Percentiles rank a stretch among this genome's conserved stretches.
Evolutionary conservation across 2,329 filamentous ascomycete species (phyloP).

Genomic region (Penicillium corylophilum): DNA sequence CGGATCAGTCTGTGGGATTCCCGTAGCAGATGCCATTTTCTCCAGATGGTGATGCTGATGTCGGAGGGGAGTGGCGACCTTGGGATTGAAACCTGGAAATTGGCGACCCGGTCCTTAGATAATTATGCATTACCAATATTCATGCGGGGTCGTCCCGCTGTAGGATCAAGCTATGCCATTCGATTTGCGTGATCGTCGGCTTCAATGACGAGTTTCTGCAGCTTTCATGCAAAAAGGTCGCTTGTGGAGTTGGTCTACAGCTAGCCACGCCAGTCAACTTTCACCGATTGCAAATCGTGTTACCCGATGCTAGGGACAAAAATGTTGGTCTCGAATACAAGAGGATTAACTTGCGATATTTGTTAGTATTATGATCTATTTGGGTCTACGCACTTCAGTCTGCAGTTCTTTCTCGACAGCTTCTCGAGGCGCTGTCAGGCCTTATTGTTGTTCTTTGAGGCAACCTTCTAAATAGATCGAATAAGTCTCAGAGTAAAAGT

Average conservation of each 20-base stretch:
- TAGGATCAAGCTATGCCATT: not conserved
- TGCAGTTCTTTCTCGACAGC: too few species aligned
- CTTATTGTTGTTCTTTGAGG: too few species aligned
- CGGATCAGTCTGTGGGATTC: constrained; percentile 58
- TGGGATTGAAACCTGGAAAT: not conserved
- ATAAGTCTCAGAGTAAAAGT: too few species aligned
- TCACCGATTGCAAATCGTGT: not conserved
- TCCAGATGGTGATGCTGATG: not conserved
- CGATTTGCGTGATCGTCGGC: constrained; percentile 12
- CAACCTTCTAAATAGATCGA: too few species aligned
- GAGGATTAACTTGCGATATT: too few species aligned
- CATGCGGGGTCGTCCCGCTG: not conserved
- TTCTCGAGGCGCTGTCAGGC: too few species aligned
- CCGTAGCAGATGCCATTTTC: constrained; percentile 67
- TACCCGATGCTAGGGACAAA: not conserved
- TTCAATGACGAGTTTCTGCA: constrained; percentile 7
- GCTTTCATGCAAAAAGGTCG: too few species aligned
- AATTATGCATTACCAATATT: not conserved
- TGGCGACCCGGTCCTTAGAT: not conserved
- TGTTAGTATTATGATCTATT: too few species aligned
- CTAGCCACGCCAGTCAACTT: constrained; percentile 2
- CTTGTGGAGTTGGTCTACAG: not conserved
- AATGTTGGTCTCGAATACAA: not conserved
- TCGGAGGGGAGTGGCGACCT: not conserved
- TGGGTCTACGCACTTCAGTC: too few species aligned